Evolutionary conservation across 306 rosid species (phyloP), one percentile per base, ranked within the genome.

Genomic region (Dryas alaskensis): DNA sequence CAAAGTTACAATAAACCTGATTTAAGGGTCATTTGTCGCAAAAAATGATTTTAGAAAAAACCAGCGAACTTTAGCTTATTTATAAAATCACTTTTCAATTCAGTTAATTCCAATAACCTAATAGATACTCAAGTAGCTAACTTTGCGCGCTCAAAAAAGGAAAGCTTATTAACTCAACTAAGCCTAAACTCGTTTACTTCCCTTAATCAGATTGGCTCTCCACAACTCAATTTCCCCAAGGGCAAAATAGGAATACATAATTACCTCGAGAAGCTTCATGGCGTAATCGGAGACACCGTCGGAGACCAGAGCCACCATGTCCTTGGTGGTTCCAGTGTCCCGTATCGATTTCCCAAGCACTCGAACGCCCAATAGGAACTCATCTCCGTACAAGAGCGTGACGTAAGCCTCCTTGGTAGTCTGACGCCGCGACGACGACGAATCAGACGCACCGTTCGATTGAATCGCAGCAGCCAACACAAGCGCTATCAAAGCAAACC

Each of bases 281-380:
- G 99, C 99, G 81, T 77, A 92, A 67, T 85, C 80, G 47, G 99
- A 95, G 19, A 95, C 98, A 6, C 99, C 99, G 77, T 95, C 98
- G 10, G 99, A 95, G 82, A 95, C 88, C 80, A 95, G 84, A 7
- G 73, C 99, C 40, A 95, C 98, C 99, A 95, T 90, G 65, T 88
- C 97, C 88, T 90, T 92, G 52, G 57, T 78, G 77, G 98, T 86
- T 77, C 97, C 88, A 68, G 93, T 87, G 81, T 90, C 86, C 50
- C 96, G 91, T 16, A 95, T 88, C 49, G 99, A 95, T 77, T 90
- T 95, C 0, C 99, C 99, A 16, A 95, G 90, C 76, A 95, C 99
- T 75, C 99, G 81, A 71, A 92, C 99, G 2, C 99, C 99, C 85
- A 95, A 75, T 43, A 92, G 78, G 81, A 95, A 95, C 81, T 95